These are phyloP conservation scores for Ophiostoma novo-ulmi DNA, from an alignment of 2,329 filamentous ascomycete genomes.

Conservation along the genomic window DNA sequence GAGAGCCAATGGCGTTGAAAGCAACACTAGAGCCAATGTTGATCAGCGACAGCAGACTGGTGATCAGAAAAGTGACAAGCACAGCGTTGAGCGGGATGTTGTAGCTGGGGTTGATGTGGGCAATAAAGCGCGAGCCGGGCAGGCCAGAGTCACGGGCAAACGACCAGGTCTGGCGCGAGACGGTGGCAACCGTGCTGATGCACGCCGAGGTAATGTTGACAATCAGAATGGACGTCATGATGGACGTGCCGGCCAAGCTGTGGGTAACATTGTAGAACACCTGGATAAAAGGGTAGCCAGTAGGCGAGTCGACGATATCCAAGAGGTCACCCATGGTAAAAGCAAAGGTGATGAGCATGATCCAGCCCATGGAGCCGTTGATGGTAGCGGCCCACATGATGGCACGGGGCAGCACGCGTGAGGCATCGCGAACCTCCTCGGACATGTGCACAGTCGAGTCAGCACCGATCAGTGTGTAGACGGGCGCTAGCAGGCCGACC, in stretches of 20 bases:
- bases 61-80: conserved; percentile 44
- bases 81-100: conserved; percentile 43
- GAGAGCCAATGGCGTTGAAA: conserved; percentile 50
- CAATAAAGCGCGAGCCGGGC: conserved; percentile 41
- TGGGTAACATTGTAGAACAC: conserved; percentile 50
- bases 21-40: conserved; percentile 48
- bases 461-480: conserved; percentile 37
- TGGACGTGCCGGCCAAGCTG: conserved; percentile 44
- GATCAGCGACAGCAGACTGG: conserved; percentile 44
- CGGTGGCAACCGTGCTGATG: conserved; percentile 52
- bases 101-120: conserved; percentile 32
- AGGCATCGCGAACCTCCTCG: conserved; percentile 39
- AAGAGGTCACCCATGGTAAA: conserved; percentile 35
- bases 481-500: conserved; percentile 41
- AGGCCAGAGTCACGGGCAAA: conserved; percentile 41
- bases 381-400: conserved; percentile 36
- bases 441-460: conserved; percentile 37
- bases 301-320: conserved; percentile 34
- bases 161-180: conserved; percentile 53
- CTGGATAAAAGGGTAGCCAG: conserved; percentile 55
- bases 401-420: conserved; percentile 35
- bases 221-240: conserved; percentile 47
- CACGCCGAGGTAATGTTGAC: conserved; percentile 46
- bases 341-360: conserved; percentile 38
- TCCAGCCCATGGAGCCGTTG: conserved; percentile 37